Conservation (phyloP, 768 basidiomycete genomes). For the Pisolithus sp. region DNA sequence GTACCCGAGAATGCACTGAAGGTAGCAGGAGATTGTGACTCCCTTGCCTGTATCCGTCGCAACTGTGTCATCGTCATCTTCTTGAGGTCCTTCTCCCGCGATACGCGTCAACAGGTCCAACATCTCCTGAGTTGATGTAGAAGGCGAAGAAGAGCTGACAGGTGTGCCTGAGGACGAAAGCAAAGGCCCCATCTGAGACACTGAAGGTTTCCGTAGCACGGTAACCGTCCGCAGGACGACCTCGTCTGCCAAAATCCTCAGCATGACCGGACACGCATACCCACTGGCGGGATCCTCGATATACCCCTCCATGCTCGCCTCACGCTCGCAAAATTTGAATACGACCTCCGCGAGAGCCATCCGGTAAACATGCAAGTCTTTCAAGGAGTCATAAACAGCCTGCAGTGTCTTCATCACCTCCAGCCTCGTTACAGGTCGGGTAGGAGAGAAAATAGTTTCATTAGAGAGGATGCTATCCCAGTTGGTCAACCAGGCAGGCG, state of each 20-base stretch:
- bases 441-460: constrained; percentile 34
- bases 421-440: constrained; percentile 46
- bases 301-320: constrained; percentile 21
- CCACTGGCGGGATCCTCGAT: constrained; percentile 17
- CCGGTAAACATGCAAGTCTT: constrained; percentile 64
- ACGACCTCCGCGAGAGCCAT: constrained; percentile 49
- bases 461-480: constrained; percentile 58
- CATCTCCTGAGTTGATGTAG: constrained; percentile 18
- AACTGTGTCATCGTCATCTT: constrained; percentile 39
- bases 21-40: constrained; percentile 31
- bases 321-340: constrained; percentile 41
- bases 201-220: constrained; percentile 13
- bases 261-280: constrained; percentile 30
- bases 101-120: constrained; percentile 39
- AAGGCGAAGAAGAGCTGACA: constrained; percentile 9
- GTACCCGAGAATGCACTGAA: constrained; percentile 20
- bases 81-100: constrained; percentile 29
- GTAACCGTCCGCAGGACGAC: constrained; percentile 51
- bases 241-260: constrained; percentile 66
- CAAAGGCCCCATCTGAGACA: not conserved
- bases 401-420: constrained; percentile 54
- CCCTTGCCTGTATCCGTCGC: constrained; percentile 35
- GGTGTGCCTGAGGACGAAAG: not conserved
- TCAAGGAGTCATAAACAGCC: constrained; percentile 55
- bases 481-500: constrained; percentile 63